A percentile compares a stretch with the other conserved stretches of the same genome.
phyloP scores from a whole-genome alignment of 2,329 filamentous ascomycete species.

The Rugonectria rugulosa region DNA sequence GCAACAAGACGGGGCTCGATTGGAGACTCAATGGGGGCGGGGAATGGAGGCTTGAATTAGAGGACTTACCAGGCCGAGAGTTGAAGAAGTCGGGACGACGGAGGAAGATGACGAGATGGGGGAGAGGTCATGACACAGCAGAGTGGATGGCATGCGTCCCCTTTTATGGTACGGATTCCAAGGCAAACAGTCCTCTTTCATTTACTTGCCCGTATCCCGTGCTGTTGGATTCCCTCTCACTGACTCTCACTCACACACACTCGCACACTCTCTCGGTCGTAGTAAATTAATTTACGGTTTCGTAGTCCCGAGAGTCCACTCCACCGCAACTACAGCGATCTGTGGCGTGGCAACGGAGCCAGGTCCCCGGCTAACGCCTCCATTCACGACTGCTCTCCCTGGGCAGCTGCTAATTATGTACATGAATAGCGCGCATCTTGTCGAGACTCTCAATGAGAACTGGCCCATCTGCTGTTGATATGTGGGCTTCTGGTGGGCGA shows the following conservation, averaged over 20 bases:
- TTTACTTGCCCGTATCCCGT: neutral
- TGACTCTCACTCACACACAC: neutral
- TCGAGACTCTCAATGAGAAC: neutral
- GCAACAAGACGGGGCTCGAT: neutral
- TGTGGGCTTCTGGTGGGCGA: constrained; percentile 11
- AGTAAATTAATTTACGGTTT: constrained; percentile 38
- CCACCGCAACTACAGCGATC: constrained; percentile 34
- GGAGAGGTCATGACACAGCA: neutral
- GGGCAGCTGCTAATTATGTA: constrained; percentile 1
- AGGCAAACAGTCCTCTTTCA: too few relatives aligned
- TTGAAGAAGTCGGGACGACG: neutral
- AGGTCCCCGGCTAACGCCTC: constrained; percentile 28
- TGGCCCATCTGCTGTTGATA: neutral
- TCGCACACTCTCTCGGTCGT: constrained; percentile 20
- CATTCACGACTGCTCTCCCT: too few relatives aligned
- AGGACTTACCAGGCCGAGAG: neutral
- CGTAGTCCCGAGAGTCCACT: constrained; percentile 31
- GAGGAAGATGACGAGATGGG: neutral
- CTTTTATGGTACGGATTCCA: constrained; percentile 9
- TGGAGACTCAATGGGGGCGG: too few relatives aligned
- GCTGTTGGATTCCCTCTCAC: constrained; percentile 3
- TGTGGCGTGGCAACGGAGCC: constrained; percentile 36
- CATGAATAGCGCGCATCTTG: constrained; percentile 11
- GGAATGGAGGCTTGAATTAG: constrained; percentile 4
- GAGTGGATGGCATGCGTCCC: constrained; percentile 4